A percentile compares a stretch with the other conserved stretches of the same genome.
Evolutionary conservation across 257 asterid species (phyloP).

Genomic region (Solanum chiquidenum): DNA sequence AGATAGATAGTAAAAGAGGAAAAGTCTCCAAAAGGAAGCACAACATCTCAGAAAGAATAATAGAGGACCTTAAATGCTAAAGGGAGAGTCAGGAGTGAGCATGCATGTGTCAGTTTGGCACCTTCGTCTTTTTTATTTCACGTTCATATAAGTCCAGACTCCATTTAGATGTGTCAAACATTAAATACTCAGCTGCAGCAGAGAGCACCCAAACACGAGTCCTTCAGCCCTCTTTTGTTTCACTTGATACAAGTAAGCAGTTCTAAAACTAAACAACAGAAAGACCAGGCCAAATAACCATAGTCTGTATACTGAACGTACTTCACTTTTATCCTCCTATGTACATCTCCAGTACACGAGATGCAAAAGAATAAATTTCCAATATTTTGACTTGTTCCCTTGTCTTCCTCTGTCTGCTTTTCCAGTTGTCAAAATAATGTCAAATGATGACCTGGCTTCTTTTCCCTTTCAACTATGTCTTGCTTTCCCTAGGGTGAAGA

Average conservation of each 20-base stretch:
- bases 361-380: not conserved
- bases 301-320: not conserved
- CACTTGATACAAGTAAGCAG: not conserved
- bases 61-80: not conserved
- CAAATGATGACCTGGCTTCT: not conserved
- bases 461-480: not conserved
- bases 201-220: not conserved
- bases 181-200: not conserved
- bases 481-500: not conserved
- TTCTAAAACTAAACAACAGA: not conserved
- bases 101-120: not conserved
- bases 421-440: not conserved
- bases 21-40: not conserved
- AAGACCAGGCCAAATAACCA: not conserved
- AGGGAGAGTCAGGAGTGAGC: not conserved
- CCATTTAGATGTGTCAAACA: not conserved
- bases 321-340: not conserved
- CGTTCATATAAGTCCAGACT: not conserved
- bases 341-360: not conserved
- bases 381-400: not conserved
- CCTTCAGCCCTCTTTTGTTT: not conserved
- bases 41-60: not conserved
- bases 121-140: not conserved
- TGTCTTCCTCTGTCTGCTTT: not conserved
- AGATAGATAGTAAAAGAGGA: not conserved